phyloP scores from a whole-genome alignment of 2,329 filamentous ascomycete species.

The Sphaceloma murrayae region DNA sequence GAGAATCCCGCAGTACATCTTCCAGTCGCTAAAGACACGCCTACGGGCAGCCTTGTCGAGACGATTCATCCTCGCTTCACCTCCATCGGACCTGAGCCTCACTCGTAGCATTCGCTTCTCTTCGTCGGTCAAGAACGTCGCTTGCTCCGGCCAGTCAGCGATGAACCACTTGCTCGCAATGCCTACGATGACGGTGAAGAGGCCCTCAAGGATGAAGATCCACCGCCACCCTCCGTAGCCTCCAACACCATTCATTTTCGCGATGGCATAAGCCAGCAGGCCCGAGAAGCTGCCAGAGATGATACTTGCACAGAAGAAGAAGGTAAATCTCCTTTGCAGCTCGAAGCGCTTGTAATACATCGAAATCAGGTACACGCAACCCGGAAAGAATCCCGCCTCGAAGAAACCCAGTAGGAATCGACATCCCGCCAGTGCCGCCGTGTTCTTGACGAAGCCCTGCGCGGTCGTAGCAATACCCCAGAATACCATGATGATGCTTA shows the following conservation, averaged over 20 bases:
- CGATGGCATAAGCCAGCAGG: slow-evolving; percentile 24
- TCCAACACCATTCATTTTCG: slow-evolving; percentile 24
- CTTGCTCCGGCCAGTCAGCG: slow-evolving; percentile 27
- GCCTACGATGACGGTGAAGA: slow-evolving; percentile 27
- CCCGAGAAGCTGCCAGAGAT: slow-evolving; percentile 25
- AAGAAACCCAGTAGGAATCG: slow-evolving; percentile 33
- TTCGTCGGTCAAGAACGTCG: slow-evolving; percentile 27
- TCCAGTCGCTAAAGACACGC: slow-evolving; percentile 27
- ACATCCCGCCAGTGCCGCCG: slow-evolving; percentile 38
- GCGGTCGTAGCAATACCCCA: slow-evolving; percentile 38
- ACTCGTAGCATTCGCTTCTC: slow-evolving; percentile 21
- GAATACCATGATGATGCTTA: slow-evolving; percentile 29
- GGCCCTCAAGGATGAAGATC: slow-evolving; percentile 27
- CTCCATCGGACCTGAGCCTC: slow-evolving; percentile 3
- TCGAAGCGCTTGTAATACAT: slow-evolving; percentile 13
- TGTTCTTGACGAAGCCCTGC: slow-evolving; percentile 42
- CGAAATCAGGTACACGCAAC: slow-evolving; percentile 7
- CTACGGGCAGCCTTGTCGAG: slow-evolving; percentile 24
- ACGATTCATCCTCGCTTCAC: neutral
- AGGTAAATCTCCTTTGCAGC: slow-evolving; percentile 17
- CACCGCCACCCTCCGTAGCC: slow-evolving; percentile 27
- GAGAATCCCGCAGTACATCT: slow-evolving; percentile 29
- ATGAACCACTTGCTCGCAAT: slow-evolving; percentile 26
- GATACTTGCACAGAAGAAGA: slow-evolving; percentile 17
- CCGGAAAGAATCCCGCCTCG: slow-evolving; percentile 22